Conservation (phyloP, 352 stramenopile genomes). For the Phytopythium litorale region DNA sequence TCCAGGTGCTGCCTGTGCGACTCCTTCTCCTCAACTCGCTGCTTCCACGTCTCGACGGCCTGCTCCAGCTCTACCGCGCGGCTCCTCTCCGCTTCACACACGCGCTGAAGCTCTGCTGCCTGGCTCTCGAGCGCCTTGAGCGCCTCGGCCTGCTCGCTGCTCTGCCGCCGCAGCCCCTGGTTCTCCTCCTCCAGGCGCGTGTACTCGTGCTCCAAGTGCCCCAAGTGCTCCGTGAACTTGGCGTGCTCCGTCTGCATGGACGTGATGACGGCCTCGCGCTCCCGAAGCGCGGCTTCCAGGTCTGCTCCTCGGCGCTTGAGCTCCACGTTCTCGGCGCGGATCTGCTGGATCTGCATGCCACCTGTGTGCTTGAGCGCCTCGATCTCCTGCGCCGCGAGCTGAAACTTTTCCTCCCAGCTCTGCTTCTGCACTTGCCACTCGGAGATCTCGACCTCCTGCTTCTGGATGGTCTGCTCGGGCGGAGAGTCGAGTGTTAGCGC, state of each 20-base stretch:
- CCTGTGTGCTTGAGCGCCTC: slow-evolving; percentile 48
- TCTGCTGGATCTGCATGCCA: slow-evolving; percentile 46
- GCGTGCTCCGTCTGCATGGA: slow-evolving; percentile 38
- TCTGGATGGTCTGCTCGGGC: slow-evolving; percentile 37
- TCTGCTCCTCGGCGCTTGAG: slow-evolving; percentile 41
- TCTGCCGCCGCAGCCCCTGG: slow-evolving; percentile 34
- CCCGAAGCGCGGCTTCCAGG: slow-evolving; percentile 41
- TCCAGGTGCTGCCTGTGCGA: slow-evolving; percentile 26
- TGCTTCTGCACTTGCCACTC: slow-evolving; percentile 60
- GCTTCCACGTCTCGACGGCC: slow-evolving; percentile 29
- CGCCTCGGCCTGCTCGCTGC: slow-evolving; percentile 27
- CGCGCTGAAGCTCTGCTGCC: slow-evolving; percentile 33
- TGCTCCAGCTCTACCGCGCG: slow-evolving; percentile 33
- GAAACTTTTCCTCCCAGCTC: slow-evolving; percentile 76
- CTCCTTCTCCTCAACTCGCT: slow-evolving; percentile 33
- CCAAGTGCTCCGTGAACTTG: slow-evolving; percentile 30
- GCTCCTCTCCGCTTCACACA: slow-evolving; percentile 29
- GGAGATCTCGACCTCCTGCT: slow-evolving; percentile 55
- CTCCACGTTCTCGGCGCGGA: slow-evolving; percentile 44
- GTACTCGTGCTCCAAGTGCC: slow-evolving; percentile 45
- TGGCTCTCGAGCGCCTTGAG: slow-evolving; percentile 40
- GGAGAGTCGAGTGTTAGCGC: background rate
- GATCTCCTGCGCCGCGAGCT: slow-evolving; percentile 45
- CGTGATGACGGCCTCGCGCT: slow-evolving; percentile 33
- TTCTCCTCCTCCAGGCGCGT: slow-evolving; percentile 38